These are phyloP conservation scores for Prunus fruticosa DNA, from an alignment of 306 rosid species.

Conservation along the genomic window DNA sequence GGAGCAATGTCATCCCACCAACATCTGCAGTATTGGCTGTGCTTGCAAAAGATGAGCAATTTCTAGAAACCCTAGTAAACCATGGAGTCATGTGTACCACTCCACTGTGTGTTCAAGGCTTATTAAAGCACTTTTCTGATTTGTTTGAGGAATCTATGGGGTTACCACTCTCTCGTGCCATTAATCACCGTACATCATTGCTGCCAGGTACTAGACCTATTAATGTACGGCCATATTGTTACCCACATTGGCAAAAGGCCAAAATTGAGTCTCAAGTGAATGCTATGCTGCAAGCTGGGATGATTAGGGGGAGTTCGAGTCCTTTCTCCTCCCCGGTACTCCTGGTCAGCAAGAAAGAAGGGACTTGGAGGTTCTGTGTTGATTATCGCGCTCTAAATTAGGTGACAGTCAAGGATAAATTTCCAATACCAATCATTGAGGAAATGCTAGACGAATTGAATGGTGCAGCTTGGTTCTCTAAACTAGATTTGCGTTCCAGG, in stretches of 20 bases:
- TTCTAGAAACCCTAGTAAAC: accelerated
- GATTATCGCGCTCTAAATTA: not conserved
- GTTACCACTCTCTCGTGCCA: not conserved
- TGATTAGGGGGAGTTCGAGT: accelerated
- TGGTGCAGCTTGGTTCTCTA: not conserved
- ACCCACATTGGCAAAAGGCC: not conserved
- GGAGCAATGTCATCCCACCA: not conserved
- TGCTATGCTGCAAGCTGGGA: accelerated
- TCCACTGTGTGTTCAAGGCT: not conserved
- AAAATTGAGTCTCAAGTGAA: not conserved
- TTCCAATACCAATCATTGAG: not conserved
- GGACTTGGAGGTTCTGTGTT: not conserved
- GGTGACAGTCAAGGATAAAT: not conserved
- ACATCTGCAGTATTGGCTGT: too few relatives aligned
- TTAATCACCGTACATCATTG: not conserved
- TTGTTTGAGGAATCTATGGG: too few relatives aligned
- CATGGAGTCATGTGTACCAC: accelerated
- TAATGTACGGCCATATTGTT: too few relatives aligned
- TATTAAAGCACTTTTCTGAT: not conserved
- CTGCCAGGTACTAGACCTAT: too few relatives aligned
- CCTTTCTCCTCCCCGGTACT: accelerated
- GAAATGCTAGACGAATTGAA: not conserved
- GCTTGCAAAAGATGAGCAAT: too few relatives aligned
- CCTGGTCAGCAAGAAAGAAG: not conserved
- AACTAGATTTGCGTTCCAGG: not conserved